phyloP scores from a whole-genome alignment of 495 filamentous ascomycete species.

The Diplogelasinospora grovesii region DNA sequence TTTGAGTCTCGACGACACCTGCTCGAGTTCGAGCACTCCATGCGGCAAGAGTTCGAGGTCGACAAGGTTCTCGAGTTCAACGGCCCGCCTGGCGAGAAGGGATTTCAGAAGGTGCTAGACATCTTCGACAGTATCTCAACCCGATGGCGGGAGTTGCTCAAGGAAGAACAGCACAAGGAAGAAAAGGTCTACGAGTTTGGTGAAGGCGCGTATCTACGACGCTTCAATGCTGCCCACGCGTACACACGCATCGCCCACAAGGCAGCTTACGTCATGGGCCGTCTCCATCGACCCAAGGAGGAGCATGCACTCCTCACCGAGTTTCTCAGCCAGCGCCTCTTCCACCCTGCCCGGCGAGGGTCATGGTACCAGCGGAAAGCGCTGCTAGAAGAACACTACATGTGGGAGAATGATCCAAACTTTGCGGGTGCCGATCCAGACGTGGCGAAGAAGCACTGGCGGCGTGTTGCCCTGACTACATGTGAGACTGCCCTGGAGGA shows the following conservation, averaged over 20 bases:
- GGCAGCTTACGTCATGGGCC: conserved; percentile 65
- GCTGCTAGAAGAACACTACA: conserved; percentile 90
- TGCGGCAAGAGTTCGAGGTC: conserved; percentile 75
- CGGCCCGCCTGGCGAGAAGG: conserved; percentile 60
- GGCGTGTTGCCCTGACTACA: conserved; percentile 66
- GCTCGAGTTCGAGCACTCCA: conserved; percentile 81
- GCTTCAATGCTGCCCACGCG: conserved; percentile 88
- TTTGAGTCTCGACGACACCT: conserved; percentile 69
- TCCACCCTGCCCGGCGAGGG: conserved; percentile 78
- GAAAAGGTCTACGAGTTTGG: conserved; percentile 71
- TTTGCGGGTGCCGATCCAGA: conserved; percentile 27
- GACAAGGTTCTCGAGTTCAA: conserved; percentile 83
- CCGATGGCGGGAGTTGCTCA: conserved; percentile 68
- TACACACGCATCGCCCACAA: conserved; percentile 94
- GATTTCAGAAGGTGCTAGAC: conserved; percentile 53
- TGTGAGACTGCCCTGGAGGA: conserved; percentile 87
- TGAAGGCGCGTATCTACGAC: conserved; percentile 85
- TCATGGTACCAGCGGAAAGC: conserved; percentile 97
- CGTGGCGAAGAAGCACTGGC: conserved; percentile 75
- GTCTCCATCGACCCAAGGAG: conserved; percentile 70
- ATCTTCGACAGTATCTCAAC: conserved; percentile 71
- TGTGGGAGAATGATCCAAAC: conserved; percentile 54
- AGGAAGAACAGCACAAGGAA: conserved; percentile 75
- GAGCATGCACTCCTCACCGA: conserved; percentile 72
- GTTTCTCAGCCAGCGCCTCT: conserved; percentile 72